Conservation (phyloP, 768 basidiomycete species). For the Gyrodon lividus region DNA sequence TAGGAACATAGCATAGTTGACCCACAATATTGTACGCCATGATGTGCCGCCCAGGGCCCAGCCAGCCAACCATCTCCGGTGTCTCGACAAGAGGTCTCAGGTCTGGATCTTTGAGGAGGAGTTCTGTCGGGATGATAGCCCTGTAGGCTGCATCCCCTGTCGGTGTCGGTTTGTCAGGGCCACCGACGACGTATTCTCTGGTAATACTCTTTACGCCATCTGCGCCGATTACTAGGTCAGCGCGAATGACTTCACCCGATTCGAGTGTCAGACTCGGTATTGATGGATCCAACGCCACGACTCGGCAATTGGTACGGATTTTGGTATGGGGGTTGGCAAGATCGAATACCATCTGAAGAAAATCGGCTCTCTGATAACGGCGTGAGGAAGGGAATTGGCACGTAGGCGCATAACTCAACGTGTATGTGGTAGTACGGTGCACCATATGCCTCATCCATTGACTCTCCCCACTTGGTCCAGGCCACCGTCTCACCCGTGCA, state of each 20-base stretch:
- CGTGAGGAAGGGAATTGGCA: not conserved
- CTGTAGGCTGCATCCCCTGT: constrained; percentile 69
- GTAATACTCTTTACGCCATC: constrained; percentile 55
- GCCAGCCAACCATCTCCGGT: constrained; percentile 57
- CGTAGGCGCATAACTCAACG: constrained; percentile 15
- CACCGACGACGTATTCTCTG: constrained; percentile 49
- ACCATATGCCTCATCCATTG: constrained; percentile 32
- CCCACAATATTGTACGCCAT: constrained; percentile 47
- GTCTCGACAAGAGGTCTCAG: constrained; percentile 49
- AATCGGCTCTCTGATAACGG: constrained; percentile 41
- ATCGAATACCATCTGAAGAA: constrained; percentile 39
- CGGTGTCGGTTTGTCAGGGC: constrained; percentile 42
- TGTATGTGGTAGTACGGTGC: constrained; percentile 38
- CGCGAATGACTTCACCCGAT: constrained; percentile 41
- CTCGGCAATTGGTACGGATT: constrained; percentile 36
- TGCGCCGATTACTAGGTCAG: constrained; percentile 48
- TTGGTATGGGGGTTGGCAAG: constrained; percentile 37
- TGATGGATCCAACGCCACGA: constrained; percentile 35
- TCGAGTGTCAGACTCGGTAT: constrained; percentile 37
- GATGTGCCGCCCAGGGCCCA: constrained; percentile 50
- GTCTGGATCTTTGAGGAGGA: constrained; percentile 50
- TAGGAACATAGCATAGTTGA: constrained; percentile 1
- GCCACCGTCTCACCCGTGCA: constrained; percentile 35
- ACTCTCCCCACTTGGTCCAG: constrained; percentile 36
- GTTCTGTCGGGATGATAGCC: constrained; percentile 45